Conservation (phyloP, 768 basidiomycete species). For the Strobilomyces echinocephalus region DNA sequence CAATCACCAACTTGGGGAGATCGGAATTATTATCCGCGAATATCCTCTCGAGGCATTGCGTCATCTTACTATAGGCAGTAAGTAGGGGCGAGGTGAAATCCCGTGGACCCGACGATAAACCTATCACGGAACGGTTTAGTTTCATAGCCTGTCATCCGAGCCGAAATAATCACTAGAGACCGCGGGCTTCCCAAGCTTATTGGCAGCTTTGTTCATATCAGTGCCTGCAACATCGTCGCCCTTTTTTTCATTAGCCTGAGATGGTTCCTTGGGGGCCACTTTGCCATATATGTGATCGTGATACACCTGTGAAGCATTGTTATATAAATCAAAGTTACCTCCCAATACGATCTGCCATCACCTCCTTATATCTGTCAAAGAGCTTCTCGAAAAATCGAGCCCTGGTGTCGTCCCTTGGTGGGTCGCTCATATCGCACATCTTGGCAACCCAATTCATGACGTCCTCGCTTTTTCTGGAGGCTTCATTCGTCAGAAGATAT, state of each 20-base stretch:
- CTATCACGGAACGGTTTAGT: too few species aligned
- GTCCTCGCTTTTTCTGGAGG: neutral
- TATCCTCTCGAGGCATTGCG: neutral
- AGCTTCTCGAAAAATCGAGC: neutral
- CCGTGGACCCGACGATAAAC: neutral
- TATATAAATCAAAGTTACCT: neutral
- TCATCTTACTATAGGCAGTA: neutral
- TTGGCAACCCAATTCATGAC: neutral
- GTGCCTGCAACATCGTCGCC: neutral
- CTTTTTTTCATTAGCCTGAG: too few species aligned
- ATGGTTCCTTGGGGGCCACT: too few species aligned
- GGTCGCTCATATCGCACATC: conserved; percentile 6
- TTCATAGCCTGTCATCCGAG: too few species aligned
- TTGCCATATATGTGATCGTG: too few species aligned
- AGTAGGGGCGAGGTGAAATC: neutral
- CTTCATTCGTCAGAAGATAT: neutral
- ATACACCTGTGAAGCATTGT: neutral
- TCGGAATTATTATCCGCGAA: neutral
- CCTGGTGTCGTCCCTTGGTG: neutral
- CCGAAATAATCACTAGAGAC: neutral
- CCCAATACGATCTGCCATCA: neutral
- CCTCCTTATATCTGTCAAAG: neutral
- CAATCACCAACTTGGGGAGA: conserved; percentile 10
- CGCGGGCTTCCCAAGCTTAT: neutral
- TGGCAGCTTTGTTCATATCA: neutral